Conservation (phyloP, 345 rosid genomes). For the Linum usitatissimum region DNA sequence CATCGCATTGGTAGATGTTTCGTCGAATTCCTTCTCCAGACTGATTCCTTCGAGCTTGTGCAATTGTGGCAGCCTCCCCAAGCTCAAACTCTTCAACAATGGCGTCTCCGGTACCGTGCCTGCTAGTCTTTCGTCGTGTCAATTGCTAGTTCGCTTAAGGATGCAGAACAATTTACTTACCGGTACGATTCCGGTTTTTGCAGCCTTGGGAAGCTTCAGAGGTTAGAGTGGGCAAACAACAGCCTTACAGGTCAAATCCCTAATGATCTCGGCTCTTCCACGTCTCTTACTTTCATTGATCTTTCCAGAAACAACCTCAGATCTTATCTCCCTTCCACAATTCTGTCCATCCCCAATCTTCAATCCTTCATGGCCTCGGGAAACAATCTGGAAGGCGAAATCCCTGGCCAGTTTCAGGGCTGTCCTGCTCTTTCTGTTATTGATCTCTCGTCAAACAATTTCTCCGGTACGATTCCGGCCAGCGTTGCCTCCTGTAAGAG, state of each 20-base stretch:
- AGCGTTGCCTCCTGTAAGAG: conserved; percentile 83
- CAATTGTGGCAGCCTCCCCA: conserved; percentile 62
- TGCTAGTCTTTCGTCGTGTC: conserved; percentile 40
- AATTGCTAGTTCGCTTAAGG: conserved; percentile 70
- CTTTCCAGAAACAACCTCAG: conserved; percentile 52
- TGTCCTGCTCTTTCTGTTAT: conserved; percentile 73
- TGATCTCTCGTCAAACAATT: conserved; percentile 70
- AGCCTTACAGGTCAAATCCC: conserved; percentile 69
- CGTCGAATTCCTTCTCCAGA: conserved; percentile 72
- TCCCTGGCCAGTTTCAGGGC: conserved; percentile 87
- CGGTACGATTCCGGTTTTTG: conserved; percentile 69
- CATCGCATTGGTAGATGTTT: conserved; percentile 70
- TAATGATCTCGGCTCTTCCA: conserved; percentile 47
- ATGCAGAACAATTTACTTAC: conserved; percentile 69
- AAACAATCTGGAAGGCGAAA: conserved; percentile 56
- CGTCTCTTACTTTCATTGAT: conserved; percentile 82
- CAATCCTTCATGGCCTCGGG: conserved; percentile 56
- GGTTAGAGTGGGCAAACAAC: conserved; percentile 73
- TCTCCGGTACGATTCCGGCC: conserved; percentile 60
- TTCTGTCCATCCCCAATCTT: conserved; percentile 65
- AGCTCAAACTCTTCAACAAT: conserved; percentile 87
- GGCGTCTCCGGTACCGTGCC: conserved; percentile 70
- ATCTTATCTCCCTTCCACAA: conserved; percentile 62
- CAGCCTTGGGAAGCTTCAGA: conserved; percentile 62
- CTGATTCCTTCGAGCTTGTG: conserved; percentile 58